Evolutionary conservation across 164 flowering plant genomes (phyloP).

Genomic region (Amborella trichopoda): DNA sequence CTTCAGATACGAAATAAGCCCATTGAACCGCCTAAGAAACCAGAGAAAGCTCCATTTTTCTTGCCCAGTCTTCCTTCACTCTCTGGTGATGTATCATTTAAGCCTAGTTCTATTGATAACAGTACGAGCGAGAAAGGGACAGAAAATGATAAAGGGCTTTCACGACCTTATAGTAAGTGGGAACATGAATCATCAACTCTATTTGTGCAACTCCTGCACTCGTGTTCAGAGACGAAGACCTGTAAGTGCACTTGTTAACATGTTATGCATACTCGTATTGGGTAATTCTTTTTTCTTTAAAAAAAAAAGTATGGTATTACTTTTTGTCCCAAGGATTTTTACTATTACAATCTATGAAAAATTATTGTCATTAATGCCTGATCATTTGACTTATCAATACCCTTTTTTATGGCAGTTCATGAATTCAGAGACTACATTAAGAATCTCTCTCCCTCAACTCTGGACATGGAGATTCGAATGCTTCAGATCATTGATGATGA

Average conservation of each 20-base stretch:
- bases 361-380: no score
- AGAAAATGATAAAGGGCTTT: conserved; percentile 14
- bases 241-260: conserved; percentile 38
- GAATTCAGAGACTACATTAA: conserved; percentile 76
- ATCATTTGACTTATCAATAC: neutral
- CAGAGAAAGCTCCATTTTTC: conserved; percentile 89
- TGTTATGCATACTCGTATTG: neutral
- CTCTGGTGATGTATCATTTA: conserved; percentile 72
- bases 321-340: no score
- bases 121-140: conserved; percentile 17
- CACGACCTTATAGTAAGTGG: conserved; percentile 5
- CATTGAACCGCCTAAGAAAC: conserved; percentile 92
- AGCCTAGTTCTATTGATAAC: conserved; percentile 26
- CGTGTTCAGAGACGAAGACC: conserved; percentile 37
- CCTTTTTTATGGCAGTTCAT: conserved; percentile 40
- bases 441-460: conserved; percentile 65
- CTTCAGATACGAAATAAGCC: conserved; percentile 94
- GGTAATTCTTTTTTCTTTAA: neutral
- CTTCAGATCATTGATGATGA: conserved; percentile 84
- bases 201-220: conserved; percentile 53
- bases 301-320: no score
- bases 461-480: conserved; percentile 93
- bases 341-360: no score
- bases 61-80: conserved; percentile 85
- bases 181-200: conserved; percentile 33